phyloP scores from a whole-genome alignment of 164 flowering plant genomes.

The Sextonia rubra region DNA sequence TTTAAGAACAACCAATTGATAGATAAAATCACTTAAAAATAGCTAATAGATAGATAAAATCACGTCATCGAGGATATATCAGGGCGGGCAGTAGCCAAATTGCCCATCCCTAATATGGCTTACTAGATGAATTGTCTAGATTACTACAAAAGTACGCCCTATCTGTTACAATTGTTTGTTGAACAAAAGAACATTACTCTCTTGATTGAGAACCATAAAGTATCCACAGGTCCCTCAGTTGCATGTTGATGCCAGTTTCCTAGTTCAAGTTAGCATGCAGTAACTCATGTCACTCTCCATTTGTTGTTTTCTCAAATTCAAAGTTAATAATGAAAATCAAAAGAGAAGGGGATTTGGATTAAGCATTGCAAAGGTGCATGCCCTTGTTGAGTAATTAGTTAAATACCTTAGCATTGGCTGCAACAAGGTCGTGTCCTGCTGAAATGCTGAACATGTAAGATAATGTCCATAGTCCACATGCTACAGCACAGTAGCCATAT shows the following conservation, averaged over 20 bases:
- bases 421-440: slow-evolving; percentile 81
- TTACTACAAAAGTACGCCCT: neutral
- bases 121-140: neutral
- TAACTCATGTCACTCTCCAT: neutral
- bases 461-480: slow-evolving; percentile 89
- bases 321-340: neutral
- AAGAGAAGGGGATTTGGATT: neutral
- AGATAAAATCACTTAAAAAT: too few species aligned
- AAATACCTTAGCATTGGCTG: slow-evolving; percentile 84
- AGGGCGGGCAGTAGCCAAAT: too few species aligned
- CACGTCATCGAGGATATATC: too few species aligned
- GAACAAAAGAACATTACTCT: neutral
- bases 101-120: neutral
- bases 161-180: neutral
- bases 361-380: neutral
- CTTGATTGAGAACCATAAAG: neutral
- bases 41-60: too few species aligned
- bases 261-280: neutral
- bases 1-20: too few species aligned
- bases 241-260: neutral
- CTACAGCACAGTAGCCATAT: slow-evolving; percentile 81
- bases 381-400: neutral
- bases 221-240: neutral
- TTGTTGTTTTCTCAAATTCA: neutral
- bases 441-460: slow-evolving; percentile 67